Evolutionary conservation across 2,329 filamentous ascomycete species (phyloP), one percentile per base, ranked within the genome.

Genomic region (Neurospora crassa): DNA sequence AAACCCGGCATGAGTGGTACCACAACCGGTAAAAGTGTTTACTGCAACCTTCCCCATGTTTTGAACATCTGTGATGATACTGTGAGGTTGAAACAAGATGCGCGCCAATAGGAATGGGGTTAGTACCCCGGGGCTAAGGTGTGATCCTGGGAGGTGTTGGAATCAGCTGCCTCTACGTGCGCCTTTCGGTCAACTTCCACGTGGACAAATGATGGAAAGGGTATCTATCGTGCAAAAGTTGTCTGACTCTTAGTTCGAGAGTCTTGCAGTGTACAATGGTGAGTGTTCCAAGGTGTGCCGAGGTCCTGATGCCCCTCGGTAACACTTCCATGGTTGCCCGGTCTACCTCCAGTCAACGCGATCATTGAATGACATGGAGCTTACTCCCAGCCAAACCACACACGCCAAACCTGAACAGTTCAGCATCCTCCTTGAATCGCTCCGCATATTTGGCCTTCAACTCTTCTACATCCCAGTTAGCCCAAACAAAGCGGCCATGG

Each of bases 401-500:
- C 53, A 59, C 53, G 7, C 53, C 24, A 34, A 59, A 34, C 53
- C 53, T 59, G 24, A 59, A 59, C 24, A 59, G 20, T 1, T 59
- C 53, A 12, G 14, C 7, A 59, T 59, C 53, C 24, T 59, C 5
- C 3, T 1, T 8, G 7, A 59, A 59, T 7, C 53, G 53, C 14
- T 59, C 53, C 53, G 20, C 53, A 59, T 59, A 59, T 3, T 8
- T 7, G 14, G 53, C 53, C 24, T 34, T 74, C 43, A 78, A 29
- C 73, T 77, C 76, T 18, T 77, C 72, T 0, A 78, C 68, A 63
- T 78, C 76, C 75, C 75, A 76, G 45, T 70, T 70, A 5, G 70
- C 72, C 40, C 71, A 70, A 1, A 76, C 47, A 40, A 73, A 76
- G 16, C 74, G 71, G 2, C 76, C 74, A 37, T 78, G 76, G 6